Evolutionary conservation across 768 basidiomycete species (phyloP).

Genomic region (Kwoniella sp.): DNA sequence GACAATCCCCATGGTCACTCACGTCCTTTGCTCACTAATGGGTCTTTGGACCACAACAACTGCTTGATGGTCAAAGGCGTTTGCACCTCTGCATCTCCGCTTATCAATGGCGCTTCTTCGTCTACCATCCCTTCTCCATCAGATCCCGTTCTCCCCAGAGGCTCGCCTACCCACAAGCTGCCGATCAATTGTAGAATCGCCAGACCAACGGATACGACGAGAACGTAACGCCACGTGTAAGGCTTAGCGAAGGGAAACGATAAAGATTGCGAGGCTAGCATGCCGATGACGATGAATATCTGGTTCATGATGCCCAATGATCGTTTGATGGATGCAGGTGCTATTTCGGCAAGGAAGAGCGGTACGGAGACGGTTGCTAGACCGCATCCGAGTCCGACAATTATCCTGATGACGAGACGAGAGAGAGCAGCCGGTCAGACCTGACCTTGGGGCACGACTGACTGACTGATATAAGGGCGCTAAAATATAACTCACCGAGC

Average conservation of each 20-base stretch:
- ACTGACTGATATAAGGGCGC: no score
- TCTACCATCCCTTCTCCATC: constrained; percentile 4
- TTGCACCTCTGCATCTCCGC: constrained; percentile 12
- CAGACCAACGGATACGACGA: constrained; percentile 34
- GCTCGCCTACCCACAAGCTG: constrained; percentile 30
- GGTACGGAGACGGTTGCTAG: constrained; percentile 65
- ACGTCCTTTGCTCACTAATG: constrained; percentile 30
- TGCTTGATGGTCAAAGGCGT: constrained; percentile 32
- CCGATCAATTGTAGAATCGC: constrained; percentile 39
- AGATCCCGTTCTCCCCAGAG: background rate
- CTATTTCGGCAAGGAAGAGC: constrained; percentile 80
- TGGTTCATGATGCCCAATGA: constrained; percentile 52
- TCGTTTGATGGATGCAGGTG: constrained; percentile 68
- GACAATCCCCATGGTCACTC: constrained; percentile 10
- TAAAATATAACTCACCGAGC: constrained; percentile 41
- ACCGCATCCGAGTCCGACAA: constrained; percentile 52
- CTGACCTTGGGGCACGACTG: no score
- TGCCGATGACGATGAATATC: constrained; percentile 51
- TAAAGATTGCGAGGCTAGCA: constrained; percentile 44
- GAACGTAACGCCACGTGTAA: constrained; percentile 43
- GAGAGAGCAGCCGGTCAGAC: no score
- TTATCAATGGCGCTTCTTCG: constrained; percentile 25
- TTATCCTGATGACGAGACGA: no score
- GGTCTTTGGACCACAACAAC: constrained; percentile 32
- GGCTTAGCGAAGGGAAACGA: constrained; percentile 45